A percentile compares a stretch with the other conserved stretches of the same genome.
Conservation (phyloP, 2,329 filamentous ascomycete genomes). For the Lachnellula suecica region DNA sequence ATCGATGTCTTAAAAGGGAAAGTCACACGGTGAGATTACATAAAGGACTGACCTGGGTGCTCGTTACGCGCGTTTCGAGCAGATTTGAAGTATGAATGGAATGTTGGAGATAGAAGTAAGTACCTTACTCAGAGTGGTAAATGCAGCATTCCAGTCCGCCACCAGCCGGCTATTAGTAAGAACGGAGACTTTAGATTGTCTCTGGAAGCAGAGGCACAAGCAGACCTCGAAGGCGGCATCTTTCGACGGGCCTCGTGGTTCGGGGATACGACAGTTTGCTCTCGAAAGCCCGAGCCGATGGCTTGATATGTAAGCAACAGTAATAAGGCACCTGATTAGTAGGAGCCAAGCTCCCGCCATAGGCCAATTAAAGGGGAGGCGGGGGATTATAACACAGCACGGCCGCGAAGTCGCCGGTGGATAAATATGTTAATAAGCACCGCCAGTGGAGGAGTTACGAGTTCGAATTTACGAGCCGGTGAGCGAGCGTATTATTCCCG, state of each 20-base stretch:
- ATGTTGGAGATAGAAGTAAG: not conserved
- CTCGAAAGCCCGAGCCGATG: not conserved
- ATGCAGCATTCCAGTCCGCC: too few species aligned
- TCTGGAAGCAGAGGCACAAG: not conserved
- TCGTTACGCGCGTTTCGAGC: not conserved
- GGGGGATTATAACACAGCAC: not conserved
- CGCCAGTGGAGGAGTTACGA: too few species aligned
- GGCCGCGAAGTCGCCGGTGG: not conserved
- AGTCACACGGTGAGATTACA: not conserved
- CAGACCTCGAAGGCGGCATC: not conserved
- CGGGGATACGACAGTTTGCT: not conserved
- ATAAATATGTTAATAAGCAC: not conserved
- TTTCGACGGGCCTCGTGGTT: not conserved
- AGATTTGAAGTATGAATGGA: not conserved
- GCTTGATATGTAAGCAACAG: not conserved
- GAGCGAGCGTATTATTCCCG: too few species aligned
- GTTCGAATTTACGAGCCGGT: too few species aligned
- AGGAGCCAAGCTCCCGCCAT: not conserved
- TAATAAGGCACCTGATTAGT: not conserved
- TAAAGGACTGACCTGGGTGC: not conserved
- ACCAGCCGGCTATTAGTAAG: too few species aligned
- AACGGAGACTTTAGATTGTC: too few species aligned
- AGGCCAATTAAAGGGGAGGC: not conserved
- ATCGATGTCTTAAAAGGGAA: not conserved
- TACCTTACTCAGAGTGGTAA: too few species aligned